Percentiles rank a stretch among this genome's conserved stretches.
These are phyloP conservation scores for Cucurbitaria berberidis DNA, from an alignment of 2,329 filamentous ascomycete genomes.

Conservation along the genomic window DNA sequence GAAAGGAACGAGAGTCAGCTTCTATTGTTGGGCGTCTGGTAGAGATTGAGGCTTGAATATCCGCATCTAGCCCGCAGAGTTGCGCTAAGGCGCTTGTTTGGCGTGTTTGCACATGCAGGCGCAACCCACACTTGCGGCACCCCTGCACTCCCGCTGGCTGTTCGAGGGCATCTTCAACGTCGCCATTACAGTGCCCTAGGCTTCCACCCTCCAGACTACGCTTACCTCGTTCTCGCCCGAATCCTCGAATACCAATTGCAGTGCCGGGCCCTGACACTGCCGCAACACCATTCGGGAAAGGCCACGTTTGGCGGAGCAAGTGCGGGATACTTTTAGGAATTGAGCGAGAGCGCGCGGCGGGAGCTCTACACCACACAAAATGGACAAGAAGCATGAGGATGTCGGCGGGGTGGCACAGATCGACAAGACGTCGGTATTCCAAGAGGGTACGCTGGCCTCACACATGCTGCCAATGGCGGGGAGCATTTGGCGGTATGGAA, in stretches of 20 bases:
- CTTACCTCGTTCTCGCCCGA: constrained; percentile 3
- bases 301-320: constrained; percentile 46
- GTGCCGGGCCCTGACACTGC: constrained; percentile 13
- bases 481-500: constrained; percentile 10
- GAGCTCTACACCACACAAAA: constrained; percentile 31
- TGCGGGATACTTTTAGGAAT: constrained; percentile 33
- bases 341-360: constrained; percentile 30
- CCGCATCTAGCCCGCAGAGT: constrained; percentile 25
- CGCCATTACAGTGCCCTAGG: constrained; percentile 35
- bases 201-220: constrained; percentile 9
- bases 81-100: constrained; percentile 6
- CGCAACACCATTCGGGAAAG: constrained; percentile 28
- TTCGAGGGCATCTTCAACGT: constrained; percentile 44
- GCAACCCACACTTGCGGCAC: constrained; percentile 42
- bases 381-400: constrained; percentile 97
- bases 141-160: constrained; percentile 39
- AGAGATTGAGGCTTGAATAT: constrained; percentile 20
- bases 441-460: constrained; percentile 79
- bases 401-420: constrained; percentile 95
- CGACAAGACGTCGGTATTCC: constrained; percentile 96
- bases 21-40: background rate
- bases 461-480: constrained; percentile 4
- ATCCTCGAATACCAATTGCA: constrained; percentile 13
- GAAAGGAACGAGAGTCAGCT: background rate
- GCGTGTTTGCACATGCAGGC: constrained; percentile 6